Evolutionary conservation across 192 early-diverging fungal genomes (phyloP), one percentile per base, ranked within the genome.

Genomic region (Bifiguratus adelaidae): DNA sequence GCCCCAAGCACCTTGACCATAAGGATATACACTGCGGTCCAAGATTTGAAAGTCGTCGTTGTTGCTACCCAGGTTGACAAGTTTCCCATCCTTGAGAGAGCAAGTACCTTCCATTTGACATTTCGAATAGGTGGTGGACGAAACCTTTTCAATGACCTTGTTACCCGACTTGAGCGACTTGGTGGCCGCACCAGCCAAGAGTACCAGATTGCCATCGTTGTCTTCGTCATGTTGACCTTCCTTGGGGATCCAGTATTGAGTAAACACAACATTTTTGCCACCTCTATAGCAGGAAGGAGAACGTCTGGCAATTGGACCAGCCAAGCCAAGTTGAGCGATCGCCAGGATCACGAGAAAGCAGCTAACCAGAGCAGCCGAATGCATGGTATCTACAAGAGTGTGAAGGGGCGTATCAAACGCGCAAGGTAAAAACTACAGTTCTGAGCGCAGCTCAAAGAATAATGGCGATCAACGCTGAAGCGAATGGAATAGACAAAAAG

Each of bases 231-330:
- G 33, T 9, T 47, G 45, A n/a, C 61, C 61, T 30, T 63, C 45
- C 38, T 63, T 63, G 16, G 61, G 61, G 4, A 63, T 63, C 61
- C 61, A 63, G 25, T 63, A 63, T 33, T 40, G 37, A 21, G 37
- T 40, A 21, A 40, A 40, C 18, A 15, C 1, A 13, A 40, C 22
- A 7, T 40, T 0, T 15, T 21, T 15, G 13, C 37, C 13, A 21
- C 22, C 1, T 7, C 22, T 33, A 33, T 33, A 40, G 37, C 37
- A 40, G 22, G 18, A 20, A 11, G 37, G 37, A 0, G 15, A 7
- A 21, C 37, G 37, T 13, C 22, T 40, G 18, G 16, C 13, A 13
- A 40, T 40, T 15, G 37, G 37, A 21, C 37, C 22, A 21, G 37
- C 15, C 22, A 20, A 6, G 37, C 18, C 5, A 21, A 7, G 18